Conservation (phyloP, 139 green algal genomes). For the Chlorokybus atmophyticus region DNA sequence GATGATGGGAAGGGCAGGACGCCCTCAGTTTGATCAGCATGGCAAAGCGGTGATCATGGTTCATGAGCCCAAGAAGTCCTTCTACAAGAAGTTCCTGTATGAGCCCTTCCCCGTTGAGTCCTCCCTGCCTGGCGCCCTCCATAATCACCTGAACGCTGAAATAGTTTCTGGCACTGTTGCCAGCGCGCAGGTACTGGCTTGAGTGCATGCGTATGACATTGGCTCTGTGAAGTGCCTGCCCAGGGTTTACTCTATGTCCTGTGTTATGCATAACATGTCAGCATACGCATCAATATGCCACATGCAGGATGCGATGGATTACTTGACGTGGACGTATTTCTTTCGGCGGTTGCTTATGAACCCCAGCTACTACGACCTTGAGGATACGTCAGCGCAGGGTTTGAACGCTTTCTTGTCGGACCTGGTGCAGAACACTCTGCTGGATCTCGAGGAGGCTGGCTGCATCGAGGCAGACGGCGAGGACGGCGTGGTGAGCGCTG, state of each 20-base stretch:
- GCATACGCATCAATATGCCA: too few species aligned
- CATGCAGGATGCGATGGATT: conserved; percentile 80
- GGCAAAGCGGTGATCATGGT: conserved; percentile 93
- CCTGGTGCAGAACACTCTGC: conserved; percentile 60
- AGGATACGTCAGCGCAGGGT: conserved; percentile 30
- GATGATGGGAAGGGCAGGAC: conserved; percentile 72
- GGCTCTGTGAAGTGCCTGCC: too few species aligned
- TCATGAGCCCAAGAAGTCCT: conserved; percentile 94
- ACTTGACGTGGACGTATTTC: conserved; percentile 94
- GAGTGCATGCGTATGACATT: too few species aligned
- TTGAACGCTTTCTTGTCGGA: conserved; percentile 60
- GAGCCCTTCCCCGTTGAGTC: conserved; percentile 96
- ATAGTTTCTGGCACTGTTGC: conserved; percentile 26
- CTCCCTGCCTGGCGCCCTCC: conserved; percentile 57
- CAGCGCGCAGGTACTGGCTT: neutral
- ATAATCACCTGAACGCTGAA: conserved; percentile 37
- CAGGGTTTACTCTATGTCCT: too few species aligned
- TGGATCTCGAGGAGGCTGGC: conserved; percentile 50
- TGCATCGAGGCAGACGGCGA: conserved; percentile 53
- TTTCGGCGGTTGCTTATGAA: conserved; percentile 65
- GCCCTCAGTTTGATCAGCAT: conserved; percentile 81
- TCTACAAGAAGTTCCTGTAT: conserved; percentile 99
- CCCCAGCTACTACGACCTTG: conserved; percentile 87
- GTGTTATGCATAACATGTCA: too few species aligned
- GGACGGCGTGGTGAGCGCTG: conserved; percentile 35